Conservation (phyloP, 495 filamentous ascomycete genomes). For the Hyaloscypha bicolor region DNA sequence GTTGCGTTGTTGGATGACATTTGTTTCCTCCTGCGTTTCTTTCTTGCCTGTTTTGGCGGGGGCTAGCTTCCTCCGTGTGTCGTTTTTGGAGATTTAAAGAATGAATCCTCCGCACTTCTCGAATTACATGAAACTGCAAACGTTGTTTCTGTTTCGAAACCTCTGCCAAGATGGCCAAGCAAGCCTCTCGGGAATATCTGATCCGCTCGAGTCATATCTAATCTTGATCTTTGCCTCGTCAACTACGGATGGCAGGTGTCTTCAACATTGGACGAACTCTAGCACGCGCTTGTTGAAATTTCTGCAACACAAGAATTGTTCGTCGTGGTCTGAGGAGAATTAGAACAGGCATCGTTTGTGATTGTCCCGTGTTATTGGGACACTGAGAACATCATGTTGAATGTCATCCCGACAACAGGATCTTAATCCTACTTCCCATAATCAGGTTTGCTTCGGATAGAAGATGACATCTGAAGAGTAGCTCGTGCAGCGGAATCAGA, state of each 20-base stretch:
- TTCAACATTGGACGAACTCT: neutral
- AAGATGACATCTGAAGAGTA: neutral
- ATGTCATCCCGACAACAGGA: neutral
- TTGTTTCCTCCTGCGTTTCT: slow-evolving; percentile 6
- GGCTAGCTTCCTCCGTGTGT: slow-evolving; percentile 6
- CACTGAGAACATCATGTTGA: neutral
- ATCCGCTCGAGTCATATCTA: neutral
- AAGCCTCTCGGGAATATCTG: neutral
- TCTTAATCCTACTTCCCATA: neutral
- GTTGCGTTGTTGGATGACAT: neutral
- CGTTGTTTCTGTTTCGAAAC: slow-evolving; percentile 15
- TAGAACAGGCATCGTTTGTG: neutral
- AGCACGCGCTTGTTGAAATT: neutral
- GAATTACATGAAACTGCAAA: neutral
- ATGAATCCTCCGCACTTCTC: slow-evolving; percentile 13
- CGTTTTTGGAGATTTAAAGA: slow-evolving; percentile 1
- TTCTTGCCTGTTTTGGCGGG: slow-evolving; percentile 12
- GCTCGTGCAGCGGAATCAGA: neutral
- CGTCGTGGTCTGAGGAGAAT: neutral
- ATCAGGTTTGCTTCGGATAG: neutral
- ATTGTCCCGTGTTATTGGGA: neutral
- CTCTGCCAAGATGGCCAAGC: neutral
- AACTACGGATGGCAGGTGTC: neutral
- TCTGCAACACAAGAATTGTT: neutral
- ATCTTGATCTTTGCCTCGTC: neutral